Evolutionary conservation across 495 filamentous ascomycete genomes (phyloP).

Genomic region (Durotheca rogersii): DNA sequence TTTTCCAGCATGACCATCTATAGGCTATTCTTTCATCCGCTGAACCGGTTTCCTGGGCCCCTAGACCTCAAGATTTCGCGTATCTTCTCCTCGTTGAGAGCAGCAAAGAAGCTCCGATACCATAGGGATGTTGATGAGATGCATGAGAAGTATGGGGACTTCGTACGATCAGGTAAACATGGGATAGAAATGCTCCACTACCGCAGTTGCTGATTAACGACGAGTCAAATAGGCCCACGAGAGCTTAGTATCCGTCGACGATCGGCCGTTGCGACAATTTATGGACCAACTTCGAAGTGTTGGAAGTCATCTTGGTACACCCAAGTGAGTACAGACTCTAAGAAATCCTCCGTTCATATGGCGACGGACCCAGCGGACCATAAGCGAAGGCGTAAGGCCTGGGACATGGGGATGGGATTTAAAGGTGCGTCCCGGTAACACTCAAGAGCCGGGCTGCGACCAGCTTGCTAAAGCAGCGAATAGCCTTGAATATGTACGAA

Average conservation of each 20-base stretch:
- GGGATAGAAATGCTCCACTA: too few species aligned
- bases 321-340: slow-evolving; percentile 20
- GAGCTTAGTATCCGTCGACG: slow-evolving; percentile 42
- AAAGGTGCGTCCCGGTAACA: slow-evolving; percentile 23
- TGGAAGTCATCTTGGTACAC: slow-evolving; percentile 44
- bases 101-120: slow-evolving; percentile 28
- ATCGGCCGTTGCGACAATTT: slow-evolving; percentile 35
- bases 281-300: slow-evolving; percentile 38
- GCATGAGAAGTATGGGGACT: slow-evolving; percentile 42
- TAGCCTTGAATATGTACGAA: slow-evolving; percentile 32
- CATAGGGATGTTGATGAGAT: slow-evolving; percentile 32
- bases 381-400: slow-evolving; percentile 35
- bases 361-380: slow-evolving; percentile 32
- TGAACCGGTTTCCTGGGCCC: slow-evolving; percentile 49
- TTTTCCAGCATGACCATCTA: slow-evolving; percentile 50
- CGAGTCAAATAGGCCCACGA: slow-evolving; percentile 32
- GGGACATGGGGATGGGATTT: slow-evolving; percentile 36
- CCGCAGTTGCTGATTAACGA: too few species aligned
- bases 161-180: slow-evolving; percentile 41
- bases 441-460: background rate
- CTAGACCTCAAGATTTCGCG: slow-evolving; percentile 39
- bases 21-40: slow-evolving; percentile 48
- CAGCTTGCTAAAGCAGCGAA: background rate
- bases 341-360: slow-evolving; percentile 29
- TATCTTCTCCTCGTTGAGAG: slow-evolving; percentile 34